Conservation (phyloP, 2,329 filamentous ascomycete species). For the Fusarium algeriense region DNA sequence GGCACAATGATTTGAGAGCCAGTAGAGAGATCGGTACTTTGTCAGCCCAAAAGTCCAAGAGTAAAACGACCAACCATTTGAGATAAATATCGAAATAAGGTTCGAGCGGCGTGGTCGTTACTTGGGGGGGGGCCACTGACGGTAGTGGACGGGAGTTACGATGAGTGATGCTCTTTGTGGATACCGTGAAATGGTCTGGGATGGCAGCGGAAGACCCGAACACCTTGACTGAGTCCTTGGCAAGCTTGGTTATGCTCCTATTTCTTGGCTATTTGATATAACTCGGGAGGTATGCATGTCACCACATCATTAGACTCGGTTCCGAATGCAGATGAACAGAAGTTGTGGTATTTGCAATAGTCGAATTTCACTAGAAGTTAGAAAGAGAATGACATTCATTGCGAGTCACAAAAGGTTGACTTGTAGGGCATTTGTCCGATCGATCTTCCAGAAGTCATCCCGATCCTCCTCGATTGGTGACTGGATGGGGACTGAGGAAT, state of each 20-base stretch:
- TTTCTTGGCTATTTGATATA: background rate
- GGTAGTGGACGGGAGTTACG: slow-evolving; percentile 5
- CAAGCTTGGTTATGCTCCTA: background rate
- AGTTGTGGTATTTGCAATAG: background rate
- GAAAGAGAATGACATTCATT: background rate
- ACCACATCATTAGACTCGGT: background rate
- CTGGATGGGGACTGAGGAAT: background rate
- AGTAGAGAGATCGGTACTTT: background rate
- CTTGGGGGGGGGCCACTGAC: slow-evolving; percentile 14
- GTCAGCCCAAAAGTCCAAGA: background rate
- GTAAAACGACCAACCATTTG: background rate
- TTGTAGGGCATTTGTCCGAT: background rate
- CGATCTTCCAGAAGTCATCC: slow-evolving; percentile 2
- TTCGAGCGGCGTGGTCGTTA: slow-evolving; percentile 23
- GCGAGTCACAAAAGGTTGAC: background rate
- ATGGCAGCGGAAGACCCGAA: slow-evolving; percentile 17
- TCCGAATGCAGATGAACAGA: background rate
- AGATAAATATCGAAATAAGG: slow-evolving; percentile 8
- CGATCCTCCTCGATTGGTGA: background rate
- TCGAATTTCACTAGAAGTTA: background rate
- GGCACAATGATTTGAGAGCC: background rate
- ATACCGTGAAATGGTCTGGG: background rate
- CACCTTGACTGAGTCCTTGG: background rate
- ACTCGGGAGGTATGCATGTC: background rate
- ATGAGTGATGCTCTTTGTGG: slow-evolving; percentile 7